Conservation (phyloP, 1,284 basidiomycete genomes). For the Xerocomus nothofagi region DNA sequence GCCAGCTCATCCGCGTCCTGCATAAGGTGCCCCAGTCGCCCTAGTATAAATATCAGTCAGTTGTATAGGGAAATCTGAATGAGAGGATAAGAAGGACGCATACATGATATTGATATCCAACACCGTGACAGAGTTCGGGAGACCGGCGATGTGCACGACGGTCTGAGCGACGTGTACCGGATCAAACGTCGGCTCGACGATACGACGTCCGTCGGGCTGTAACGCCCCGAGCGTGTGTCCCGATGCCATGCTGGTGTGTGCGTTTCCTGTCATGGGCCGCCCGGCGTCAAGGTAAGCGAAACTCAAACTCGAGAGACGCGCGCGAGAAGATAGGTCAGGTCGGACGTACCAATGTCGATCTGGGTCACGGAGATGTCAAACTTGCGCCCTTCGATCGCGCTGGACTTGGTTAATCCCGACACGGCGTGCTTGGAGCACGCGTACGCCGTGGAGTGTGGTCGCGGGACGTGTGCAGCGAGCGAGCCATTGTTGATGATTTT, state of each 20-base stretch:
- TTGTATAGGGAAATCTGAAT: too few relatives aligned
- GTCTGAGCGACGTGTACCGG: constrained; percentile 69
- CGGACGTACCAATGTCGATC: constrained; percentile 68
- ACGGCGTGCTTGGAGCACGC: constrained; percentile 81
- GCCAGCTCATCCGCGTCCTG: constrained; percentile 52
- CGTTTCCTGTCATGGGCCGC: constrained; percentile 53
- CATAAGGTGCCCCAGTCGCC: constrained; percentile 60
- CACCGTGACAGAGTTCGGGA: constrained; percentile 70
- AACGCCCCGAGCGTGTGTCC: constrained; percentile 50
- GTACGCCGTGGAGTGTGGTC: constrained; percentile 68
- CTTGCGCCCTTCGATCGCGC: constrained; percentile 72
- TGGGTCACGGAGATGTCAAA: constrained; percentile 77
- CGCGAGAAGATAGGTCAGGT: neutral
- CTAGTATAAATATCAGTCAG: too few relatives aligned
- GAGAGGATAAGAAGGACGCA: constrained; percentile 29
- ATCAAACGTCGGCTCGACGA: constrained; percentile 66
- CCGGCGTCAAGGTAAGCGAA: too few relatives aligned
- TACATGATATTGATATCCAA: constrained; percentile 75
- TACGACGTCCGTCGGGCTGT: constrained; percentile 66
- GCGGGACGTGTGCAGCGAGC: constrained; percentile 71
- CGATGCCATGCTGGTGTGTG: constrained; percentile 57
- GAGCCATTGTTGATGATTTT: constrained; percentile 86
- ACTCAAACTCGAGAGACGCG: neutral
- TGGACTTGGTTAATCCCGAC: constrained; percentile 71
- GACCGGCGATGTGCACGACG: constrained; percentile 66